Conservation (phyloP, 148 eudicot genomes). For the Chenopodium formosanum region DNA sequence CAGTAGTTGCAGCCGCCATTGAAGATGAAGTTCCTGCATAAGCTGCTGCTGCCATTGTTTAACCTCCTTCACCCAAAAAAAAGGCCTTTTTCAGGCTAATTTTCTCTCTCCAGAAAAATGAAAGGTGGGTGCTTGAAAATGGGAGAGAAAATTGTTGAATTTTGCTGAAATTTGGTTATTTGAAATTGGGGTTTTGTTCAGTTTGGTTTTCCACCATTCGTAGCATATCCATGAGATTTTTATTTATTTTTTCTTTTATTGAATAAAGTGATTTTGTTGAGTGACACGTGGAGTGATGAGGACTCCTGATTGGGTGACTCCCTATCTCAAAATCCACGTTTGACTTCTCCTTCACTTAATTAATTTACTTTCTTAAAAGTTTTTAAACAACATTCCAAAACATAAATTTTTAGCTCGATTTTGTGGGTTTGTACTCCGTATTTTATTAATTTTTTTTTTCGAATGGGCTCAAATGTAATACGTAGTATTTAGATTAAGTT, state of each 20-base stretch:
- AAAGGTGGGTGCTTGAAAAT: neutral
- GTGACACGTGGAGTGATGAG: constrained; percentile 25
- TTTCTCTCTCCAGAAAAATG: neutral
- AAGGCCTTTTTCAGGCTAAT: neutral
- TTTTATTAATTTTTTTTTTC: too few species aligned
- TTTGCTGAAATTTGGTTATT: neutral
- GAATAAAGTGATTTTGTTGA: neutral
- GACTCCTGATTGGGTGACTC: constrained; percentile 22
- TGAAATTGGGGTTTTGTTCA: constrained; percentile 8
- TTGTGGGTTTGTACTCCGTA: too few species aligned
- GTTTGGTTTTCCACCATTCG: constrained; percentile 35
- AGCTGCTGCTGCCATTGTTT: constrained; percentile 36
- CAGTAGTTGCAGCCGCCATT: constrained; percentile 80
- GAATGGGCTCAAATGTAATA: too few species aligned
- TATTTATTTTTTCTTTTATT: neutral
- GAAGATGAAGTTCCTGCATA: constrained; percentile 53
- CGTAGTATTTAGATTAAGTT: too few species aligned
- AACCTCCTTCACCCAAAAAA: neutral
- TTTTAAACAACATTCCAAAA: neutral
- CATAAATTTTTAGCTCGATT: too few species aligned
- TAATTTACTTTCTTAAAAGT: neutral
- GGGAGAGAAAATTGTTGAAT: neutral
- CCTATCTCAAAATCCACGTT: constrained; percentile 29
- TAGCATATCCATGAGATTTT: constrained; percentile 25
- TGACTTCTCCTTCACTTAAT: constrained; percentile 7